Percentiles rank a stretch among this genome's conserved stretches.
These are phyloP conservation scores for Neurospora sp. DNA, from an alignment of 495 filamentous ascomycete species.

Conservation along the genomic window DNA sequence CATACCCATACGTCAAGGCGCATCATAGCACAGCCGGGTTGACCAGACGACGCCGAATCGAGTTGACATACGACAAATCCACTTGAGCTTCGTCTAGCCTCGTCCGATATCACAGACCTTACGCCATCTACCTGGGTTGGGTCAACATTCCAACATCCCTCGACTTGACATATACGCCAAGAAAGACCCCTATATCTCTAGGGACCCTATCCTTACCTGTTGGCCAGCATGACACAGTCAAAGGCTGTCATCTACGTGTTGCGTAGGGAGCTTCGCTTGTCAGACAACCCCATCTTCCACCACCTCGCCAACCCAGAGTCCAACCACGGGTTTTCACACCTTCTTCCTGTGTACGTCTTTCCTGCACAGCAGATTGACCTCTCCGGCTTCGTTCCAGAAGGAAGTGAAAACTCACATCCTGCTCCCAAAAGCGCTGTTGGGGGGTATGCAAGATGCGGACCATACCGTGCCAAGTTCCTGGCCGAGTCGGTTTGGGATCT, in stretches of 20 bases:
- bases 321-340: constrained; percentile 46
- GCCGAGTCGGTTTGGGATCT: constrained; percentile 60
- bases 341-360: constrained; percentile 57
- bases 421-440: constrained; percentile 47
- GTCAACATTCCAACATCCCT: neutral
- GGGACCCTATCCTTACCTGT: neutral
- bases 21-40: neutral
- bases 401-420: constrained; percentile 41
- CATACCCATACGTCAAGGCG: neutral
- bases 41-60: neutral
- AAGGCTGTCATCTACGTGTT: constrained; percentile 51
- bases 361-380: constrained; percentile 56
- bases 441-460: constrained; percentile 57
- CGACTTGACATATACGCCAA: neutral
- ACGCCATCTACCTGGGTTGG: neutral
- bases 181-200: neutral
- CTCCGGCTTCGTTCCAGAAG: constrained; percentile 50
- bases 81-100: neutral
- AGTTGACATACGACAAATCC: neutral
- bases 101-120: neutral
- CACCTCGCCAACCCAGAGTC: constrained; percentile 34
- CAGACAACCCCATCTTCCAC: constrained; percentile 58
- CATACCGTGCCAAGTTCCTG: constrained; percentile 56
- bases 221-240: constrained; percentile 19
- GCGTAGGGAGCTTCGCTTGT: constrained; percentile 54